Evolutionary conservation across 176 grass and related monocot genomes (phyloP).

Genomic region (Panicum miliaceum): DNA sequence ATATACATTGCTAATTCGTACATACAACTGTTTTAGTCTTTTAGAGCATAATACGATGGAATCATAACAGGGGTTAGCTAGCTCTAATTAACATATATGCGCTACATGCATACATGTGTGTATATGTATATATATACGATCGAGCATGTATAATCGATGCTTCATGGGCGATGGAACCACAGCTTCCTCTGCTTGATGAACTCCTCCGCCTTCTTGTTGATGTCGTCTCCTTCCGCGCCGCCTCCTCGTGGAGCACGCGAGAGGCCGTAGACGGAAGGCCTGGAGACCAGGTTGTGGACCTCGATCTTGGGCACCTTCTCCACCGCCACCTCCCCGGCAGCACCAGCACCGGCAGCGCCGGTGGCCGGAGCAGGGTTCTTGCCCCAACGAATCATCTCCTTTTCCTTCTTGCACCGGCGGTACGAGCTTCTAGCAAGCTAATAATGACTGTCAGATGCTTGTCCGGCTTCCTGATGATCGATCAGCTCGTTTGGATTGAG

Average conservation of each 20-base stretch:
- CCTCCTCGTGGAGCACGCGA: neutral
- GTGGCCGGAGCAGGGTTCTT: neutral
- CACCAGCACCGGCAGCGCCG: no score
- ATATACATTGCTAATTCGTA: neutral
- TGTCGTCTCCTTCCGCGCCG: neutral
- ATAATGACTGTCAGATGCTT: neutral
- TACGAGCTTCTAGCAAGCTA: neutral
- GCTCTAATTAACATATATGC: neutral
- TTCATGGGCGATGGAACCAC: slow-evolving; percentile 13
- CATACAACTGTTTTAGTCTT: neutral
- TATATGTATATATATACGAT: neutral
- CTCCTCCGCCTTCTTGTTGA: slow-evolving; percentile 34
- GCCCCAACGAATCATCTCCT: slow-evolving; percentile 2
- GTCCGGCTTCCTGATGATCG: neutral
- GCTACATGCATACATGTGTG: neutral
- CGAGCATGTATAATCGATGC: neutral
- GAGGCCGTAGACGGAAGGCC: neutral
- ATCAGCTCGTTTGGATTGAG: neutral
- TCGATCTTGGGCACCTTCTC: slow-evolving; percentile 39
- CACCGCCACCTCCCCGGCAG: slow-evolving; percentile 32
- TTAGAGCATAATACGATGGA: neutral
- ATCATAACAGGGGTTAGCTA: neutral
- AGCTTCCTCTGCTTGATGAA: slow-evolving; percentile 27
- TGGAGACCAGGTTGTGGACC: neutral
- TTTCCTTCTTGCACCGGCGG: neutral